Conservation (phyloP, 805 yeast genomes). For the Pichia heedii region DNA sequence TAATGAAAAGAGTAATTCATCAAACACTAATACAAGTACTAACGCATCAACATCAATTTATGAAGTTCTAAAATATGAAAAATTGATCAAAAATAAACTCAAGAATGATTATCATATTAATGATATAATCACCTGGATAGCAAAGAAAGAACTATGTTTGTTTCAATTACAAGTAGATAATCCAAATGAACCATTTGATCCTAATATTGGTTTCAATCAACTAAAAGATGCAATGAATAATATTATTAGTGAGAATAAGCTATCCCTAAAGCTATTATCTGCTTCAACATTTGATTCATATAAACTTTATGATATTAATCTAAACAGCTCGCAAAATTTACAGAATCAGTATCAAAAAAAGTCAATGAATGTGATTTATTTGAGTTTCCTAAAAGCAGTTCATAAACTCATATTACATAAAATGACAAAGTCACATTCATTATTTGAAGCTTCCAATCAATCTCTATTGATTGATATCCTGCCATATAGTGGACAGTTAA, state of each 20-base stretch:
- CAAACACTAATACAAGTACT: conserved; percentile 2
- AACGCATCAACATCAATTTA: conserved; percentile 16
- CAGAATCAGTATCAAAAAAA: conserved; percentile 13
- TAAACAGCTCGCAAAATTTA: conserved; percentile 1
- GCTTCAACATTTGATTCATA: conserved; percentile 22
- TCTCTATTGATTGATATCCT: conserved; percentile 28
- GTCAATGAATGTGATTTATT: conserved; percentile 29
- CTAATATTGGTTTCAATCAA: conserved; percentile 22
- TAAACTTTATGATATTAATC: conserved; percentile 15
- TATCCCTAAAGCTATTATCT: conserved; percentile 19
- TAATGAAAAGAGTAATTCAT: background rate
- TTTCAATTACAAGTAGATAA: conserved; percentile 20
- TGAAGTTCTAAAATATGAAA: conserved; percentile 22
- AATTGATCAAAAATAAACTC: conserved; percentile 18
- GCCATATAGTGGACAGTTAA: conserved; percentile 45
- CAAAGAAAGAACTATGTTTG: conserved; percentile 25
- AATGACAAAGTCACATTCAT: conserved; percentile 15
- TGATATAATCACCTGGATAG: conserved; percentile 23
- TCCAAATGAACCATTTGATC: conserved; percentile 1
- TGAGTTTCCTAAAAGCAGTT: conserved; percentile 42
- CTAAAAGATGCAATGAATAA: conserved; percentile 26
- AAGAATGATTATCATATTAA: conserved; percentile 22
- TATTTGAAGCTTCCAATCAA: conserved; percentile 15
- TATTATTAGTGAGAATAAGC: conserved; percentile 20
- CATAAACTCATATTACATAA: conserved; percentile 30